Evolutionary conservation across 768 basidiomycete genomes (phyloP).

Genomic region (Auricularia auricula-judae): DNA sequence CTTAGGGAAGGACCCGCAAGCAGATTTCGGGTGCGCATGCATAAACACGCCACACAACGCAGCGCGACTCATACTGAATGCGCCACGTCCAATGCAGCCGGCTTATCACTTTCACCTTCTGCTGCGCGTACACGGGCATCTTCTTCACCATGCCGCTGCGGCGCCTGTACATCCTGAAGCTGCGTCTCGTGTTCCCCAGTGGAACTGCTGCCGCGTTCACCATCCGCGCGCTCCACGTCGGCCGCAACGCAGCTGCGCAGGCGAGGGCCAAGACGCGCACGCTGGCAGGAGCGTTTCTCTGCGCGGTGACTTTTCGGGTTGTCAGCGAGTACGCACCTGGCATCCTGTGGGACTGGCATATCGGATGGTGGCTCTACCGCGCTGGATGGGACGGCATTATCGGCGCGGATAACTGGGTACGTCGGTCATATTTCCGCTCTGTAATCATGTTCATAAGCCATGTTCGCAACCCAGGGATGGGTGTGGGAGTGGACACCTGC

Average conservation of each 20-base stretch:
- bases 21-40: slow-evolving; percentile 33
- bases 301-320: slow-evolving; percentile 41
- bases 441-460: no score
- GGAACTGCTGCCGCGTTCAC: slow-evolving; percentile 57
- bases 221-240: slow-evolving; percentile 49
- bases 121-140: slow-evolving; percentile 48
- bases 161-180: slow-evolving; percentile 50
- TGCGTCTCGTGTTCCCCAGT: slow-evolving; percentile 54
- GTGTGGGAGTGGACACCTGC: slow-evolving; percentile 12
- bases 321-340: slow-evolving; percentile 49
- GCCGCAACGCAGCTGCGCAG: slow-evolving; percentile 34
- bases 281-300: slow-evolving; percentile 34
- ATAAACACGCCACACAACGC: no score
- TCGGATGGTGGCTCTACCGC: slow-evolving; percentile 48
- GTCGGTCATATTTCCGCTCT: slow-evolving; percentile 34
- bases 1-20: slow-evolving; percentile 30
- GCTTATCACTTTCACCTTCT: slow-evolving; percentile 43
- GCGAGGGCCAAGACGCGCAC: slow-evolving; percentile 47
- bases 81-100: slow-evolving; percentile 11
- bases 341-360: slow-evolving; percentile 54
- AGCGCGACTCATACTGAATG: neutral
- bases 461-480: slow-evolving; percentile 9
- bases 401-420: slow-evolving; percentile 46
- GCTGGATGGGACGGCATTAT: slow-evolving; percentile 53
- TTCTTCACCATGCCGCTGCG: slow-evolving; percentile 58